Conservation (phyloP, 345 rosid genomes). For the Corchorus capsularis region DNA sequence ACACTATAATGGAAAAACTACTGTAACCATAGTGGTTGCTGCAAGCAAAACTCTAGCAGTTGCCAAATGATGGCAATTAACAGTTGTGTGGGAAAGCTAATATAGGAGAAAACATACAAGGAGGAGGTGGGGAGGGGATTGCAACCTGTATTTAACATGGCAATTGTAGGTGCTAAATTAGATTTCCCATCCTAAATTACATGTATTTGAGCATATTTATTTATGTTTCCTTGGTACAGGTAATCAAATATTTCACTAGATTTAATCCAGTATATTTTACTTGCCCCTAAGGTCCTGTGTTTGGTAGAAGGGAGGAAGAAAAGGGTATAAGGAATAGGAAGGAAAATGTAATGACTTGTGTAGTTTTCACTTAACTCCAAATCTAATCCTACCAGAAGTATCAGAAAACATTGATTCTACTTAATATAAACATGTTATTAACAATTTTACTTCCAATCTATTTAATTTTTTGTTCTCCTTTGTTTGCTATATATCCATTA, state of each 20-base stretch:
- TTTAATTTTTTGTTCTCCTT: too few species aligned
- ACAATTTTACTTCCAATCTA: neutral
- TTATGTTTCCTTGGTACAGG: too few species aligned
- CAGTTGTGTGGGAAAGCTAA: neutral
- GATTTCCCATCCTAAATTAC: neutral
- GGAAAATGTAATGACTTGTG: neutral
- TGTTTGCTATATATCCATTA: neutral
- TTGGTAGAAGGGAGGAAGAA: neutral
- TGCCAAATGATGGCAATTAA: neutral
- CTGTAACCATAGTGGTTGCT: neutral
- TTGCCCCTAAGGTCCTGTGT: neutral
- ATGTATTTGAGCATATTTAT: neutral
- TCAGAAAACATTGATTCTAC: neutral
- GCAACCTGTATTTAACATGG: neutral
- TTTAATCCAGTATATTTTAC: neutral
- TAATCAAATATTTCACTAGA: too few species aligned
- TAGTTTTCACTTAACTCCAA: neutral
- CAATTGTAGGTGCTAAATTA: neutral
- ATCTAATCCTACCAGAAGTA: neutral
- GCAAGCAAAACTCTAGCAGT: neutral
- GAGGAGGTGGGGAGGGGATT: too few species aligned
- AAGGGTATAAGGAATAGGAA: neutral
- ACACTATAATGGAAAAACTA: slow-evolving; percentile 1
- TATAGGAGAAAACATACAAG: neutral
- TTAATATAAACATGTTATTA: neutral